These are phyloP conservation scores for Spizellomyces sp. DNA, from an alignment of 192 early-diverging fungal species.

Conservation along the genomic window DNA sequence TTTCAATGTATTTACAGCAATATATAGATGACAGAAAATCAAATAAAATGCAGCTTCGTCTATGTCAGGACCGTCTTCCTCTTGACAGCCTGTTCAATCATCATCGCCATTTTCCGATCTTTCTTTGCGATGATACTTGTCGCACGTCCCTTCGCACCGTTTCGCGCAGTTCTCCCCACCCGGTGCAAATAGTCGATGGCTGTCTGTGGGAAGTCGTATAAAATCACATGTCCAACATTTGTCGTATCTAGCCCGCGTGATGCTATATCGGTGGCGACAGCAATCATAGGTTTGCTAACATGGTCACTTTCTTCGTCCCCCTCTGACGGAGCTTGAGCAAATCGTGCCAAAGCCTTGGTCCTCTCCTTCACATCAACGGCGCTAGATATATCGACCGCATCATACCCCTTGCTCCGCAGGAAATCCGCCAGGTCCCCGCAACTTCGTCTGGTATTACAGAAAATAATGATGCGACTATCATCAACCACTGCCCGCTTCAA, in stretches of 20 bases:
- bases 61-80: slow-evolving; percentile 14
- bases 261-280: slow-evolving; percentile 90
- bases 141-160: slow-evolving; percentile 75
- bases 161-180: slow-evolving; percentile 86
- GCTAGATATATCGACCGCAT: slow-evolving; percentile 21
- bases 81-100: slow-evolving; percentile 52
- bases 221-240: slow-evolving; percentile 82
- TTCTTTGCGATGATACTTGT: slow-evolving; percentile 78
- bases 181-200: slow-evolving; percentile 93
- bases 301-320: neutral
- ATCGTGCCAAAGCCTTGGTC: slow-evolving; percentile 15
- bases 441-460: slow-evolving; percentile 73
- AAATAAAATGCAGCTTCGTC: no score
- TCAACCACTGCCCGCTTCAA: slow-evolving; percentile 57
- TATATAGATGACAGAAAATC: no score
- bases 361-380: slow-evolving; percentile 15
- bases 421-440: slow-evolving; percentile 30
- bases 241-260: slow-evolving; percentile 89
- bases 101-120: slow-evolving; percentile 67
- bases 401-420: slow-evolving; percentile 30
- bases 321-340: slow-evolving; percentile 13
- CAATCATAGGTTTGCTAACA: slow-evolving; percentile 44
- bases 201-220: slow-evolving; percentile 90
- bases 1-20: no score
- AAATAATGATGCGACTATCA: slow-evolving; percentile 76